Percentiles rank a stretch among this genome's conserved stretches.
phyloP scores from a whole-genome alignment of 2,329 filamentous ascomycete species.

The Curvularia eragrostidis region DNA sequence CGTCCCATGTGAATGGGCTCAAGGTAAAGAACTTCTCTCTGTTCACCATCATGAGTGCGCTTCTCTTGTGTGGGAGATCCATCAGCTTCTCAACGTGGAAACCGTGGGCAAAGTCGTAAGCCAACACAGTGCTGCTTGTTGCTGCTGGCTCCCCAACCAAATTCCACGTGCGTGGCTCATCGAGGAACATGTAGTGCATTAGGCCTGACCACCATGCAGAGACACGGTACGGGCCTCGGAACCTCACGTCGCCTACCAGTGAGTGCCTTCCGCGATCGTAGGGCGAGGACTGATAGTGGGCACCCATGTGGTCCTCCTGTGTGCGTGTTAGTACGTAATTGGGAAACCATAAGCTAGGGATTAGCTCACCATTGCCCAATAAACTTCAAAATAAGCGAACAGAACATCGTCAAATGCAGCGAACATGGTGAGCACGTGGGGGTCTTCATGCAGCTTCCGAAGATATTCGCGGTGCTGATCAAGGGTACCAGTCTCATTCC shows the following conservation, averaged over 20 bases:
- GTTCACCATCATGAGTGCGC: slow-evolving; percentile 69
- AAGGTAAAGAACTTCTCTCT: slow-evolving; percentile 74
- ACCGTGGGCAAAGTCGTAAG: slow-evolving; percentile 77
- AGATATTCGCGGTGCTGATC: slow-evolving; percentile 78
- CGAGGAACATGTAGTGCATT: slow-evolving; percentile 67
- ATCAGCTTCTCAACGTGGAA: slow-evolving; percentile 75
- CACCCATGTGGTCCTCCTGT: slow-evolving; percentile 66
- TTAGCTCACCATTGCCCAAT: slow-evolving; percentile 70
- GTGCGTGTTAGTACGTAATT: slow-evolving; percentile 24
- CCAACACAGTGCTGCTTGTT: slow-evolving; percentile 72
- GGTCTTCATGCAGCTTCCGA: slow-evolving; percentile 70
- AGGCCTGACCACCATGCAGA: slow-evolving; percentile 65
- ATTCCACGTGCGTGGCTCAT: slow-evolving; percentile 62
- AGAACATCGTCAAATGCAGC: slow-evolving; percentile 73
- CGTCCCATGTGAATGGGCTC: slow-evolving; percentile 59
- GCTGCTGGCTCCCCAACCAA: slow-evolving; percentile 74
- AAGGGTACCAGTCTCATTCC: slow-evolving; percentile 79
- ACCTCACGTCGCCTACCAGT: slow-evolving; percentile 63
- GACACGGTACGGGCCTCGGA: slow-evolving; percentile 63
- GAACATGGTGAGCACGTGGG: slow-evolving; percentile 73
- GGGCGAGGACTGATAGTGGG: slow-evolving; percentile 62
- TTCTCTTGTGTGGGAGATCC: slow-evolving; percentile 75
- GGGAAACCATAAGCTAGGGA: not conserved
- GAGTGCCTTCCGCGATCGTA: slow-evolving; percentile 68
- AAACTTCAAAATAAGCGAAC: slow-evolving; percentile 82